phyloP scores from a whole-genome alignment of 305 asterid species.

The Salvia sclarea region DNA sequence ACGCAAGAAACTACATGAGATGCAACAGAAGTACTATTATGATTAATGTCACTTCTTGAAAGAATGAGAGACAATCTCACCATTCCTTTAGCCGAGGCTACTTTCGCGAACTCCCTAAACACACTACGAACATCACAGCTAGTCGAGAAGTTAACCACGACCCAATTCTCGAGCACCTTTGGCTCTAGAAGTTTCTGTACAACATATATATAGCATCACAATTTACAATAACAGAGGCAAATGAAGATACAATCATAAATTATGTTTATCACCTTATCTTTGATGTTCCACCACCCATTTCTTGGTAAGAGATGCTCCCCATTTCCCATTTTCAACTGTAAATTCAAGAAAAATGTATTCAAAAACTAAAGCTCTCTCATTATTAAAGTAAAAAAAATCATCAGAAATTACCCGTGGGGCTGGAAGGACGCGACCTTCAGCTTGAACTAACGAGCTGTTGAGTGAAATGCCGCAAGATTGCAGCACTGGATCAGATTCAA shows the following conservation, averaged over 20 bases:
- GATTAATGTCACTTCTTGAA: neutral
- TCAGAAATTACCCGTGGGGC: slow-evolving; percentile 48
- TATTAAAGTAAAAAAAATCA: neutral
- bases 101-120: slow-evolving; percentile 46
- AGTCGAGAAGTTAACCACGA: slow-evolving; percentile 64
- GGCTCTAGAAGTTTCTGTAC: slow-evolving; percentile 63
- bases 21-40: neutral
- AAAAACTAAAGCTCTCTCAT: neutral
- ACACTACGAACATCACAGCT: slow-evolving; percentile 48
- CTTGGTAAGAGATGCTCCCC: slow-evolving; percentile 56
- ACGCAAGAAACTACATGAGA: neutral
- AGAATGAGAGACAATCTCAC: slow-evolving; percentile 39
- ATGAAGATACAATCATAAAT: neutral
- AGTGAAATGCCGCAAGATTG: slow-evolving; percentile 52
- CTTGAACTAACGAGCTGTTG: slow-evolving; percentile 41
- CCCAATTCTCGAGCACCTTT: slow-evolving; percentile 59
- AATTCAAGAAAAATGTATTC: neutral
- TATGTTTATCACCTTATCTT: slow-evolving; percentile 49
- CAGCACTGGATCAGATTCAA: slow-evolving; percentile 42
- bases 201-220: neutral
- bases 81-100: slow-evolving; percentile 64
- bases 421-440: slow-evolving; percentile 55
- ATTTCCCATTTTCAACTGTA: slow-evolving; percentile 63
- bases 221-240: neutral
- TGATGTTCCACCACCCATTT: slow-evolving; percentile 67